phyloP scores from a whole-genome alignment of 1,284 basidiomycete species.

The Ustilago trichophora region DNA sequence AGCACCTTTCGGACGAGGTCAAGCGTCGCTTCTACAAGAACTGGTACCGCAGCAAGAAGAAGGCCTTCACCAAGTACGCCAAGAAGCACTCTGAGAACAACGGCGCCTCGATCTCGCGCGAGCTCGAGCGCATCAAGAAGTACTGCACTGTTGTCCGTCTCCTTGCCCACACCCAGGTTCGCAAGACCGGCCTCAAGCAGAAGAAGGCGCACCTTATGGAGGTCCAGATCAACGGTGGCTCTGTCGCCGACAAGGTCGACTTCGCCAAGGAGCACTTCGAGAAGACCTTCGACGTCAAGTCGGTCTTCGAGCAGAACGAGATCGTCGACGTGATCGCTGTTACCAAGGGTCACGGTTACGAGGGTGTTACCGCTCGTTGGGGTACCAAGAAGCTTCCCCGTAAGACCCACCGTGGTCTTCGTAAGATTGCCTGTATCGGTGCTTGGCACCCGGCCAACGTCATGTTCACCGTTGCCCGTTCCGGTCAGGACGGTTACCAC shows the following conservation, averaged over 20 bases:
- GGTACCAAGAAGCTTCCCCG: slow-evolving; percentile 98
- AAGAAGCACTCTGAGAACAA: slow-evolving; percentile 98
- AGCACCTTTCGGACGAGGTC: slow-evolving; percentile 80
- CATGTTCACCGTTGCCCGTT: slow-evolving; percentile 99
- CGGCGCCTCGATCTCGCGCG: slow-evolving; percentile 89
- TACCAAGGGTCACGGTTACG: slow-evolving; percentile 99
- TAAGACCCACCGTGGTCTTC: slow-evolving; percentile 99
- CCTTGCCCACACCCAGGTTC: slow-evolving; percentile 92
- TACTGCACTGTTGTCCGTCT: slow-evolving; percentile 99
- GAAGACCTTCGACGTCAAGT: slow-evolving; percentile 87
- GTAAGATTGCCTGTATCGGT: slow-evolving; percentile 96
- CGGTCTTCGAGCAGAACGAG: slow-evolving; percentile 96
- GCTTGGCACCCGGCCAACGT: slow-evolving; percentile 99
- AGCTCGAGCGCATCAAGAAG: slow-evolving; percentile 99
- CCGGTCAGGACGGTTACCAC: slow-evolving; percentile 98
- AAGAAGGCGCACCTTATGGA: slow-evolving; percentile 99
- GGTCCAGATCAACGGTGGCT: slow-evolving; percentile 99
- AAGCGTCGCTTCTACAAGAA: slow-evolving; percentile 99
- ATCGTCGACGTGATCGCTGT: slow-evolving; percentile 96
- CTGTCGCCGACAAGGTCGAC: slow-evolving; percentile 95
- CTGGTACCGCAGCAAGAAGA: slow-evolving; percentile 99
- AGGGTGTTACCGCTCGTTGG: slow-evolving; percentile 99
- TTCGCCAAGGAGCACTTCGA: slow-evolving; percentile 95
- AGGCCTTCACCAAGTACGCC: slow-evolving; percentile 97
- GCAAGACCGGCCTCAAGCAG: slow-evolving; percentile 96